Evolutionary conservation across 495 filamentous ascomycete species (phyloP).

Genomic region (Penicillium antarcticum): DNA sequence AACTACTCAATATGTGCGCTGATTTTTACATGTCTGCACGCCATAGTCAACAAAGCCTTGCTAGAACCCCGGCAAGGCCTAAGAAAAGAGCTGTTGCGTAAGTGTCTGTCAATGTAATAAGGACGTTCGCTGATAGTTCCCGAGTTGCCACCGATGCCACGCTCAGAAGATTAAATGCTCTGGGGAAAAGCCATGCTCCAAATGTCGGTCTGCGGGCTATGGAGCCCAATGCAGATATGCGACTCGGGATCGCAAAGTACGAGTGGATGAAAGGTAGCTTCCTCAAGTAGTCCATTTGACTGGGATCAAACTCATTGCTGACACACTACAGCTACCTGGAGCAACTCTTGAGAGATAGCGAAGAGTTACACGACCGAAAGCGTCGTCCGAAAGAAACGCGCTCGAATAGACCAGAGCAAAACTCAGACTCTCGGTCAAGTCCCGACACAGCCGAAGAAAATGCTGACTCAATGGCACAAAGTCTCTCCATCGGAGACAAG

Average conservation of each 20-base stretch:
- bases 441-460: constrained; percentile 2
- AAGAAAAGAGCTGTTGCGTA: constrained; percentile 14
- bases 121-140: background rate
- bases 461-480: constrained; percentile 21
- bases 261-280: constrained; percentile 34
- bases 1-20: background rate
- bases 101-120: background rate
- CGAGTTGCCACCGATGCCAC: constrained; percentile 39
- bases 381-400: constrained; percentile 9
- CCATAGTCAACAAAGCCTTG: background rate
- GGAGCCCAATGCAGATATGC: constrained; percentile 33
- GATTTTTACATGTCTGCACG: background rate
- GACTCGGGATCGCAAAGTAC: constrained; percentile 33
- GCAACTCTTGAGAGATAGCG: constrained; percentile 29
- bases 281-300: background rate
- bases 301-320: background rate
- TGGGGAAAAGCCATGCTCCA: constrained; percentile 34
- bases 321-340: constrained; percentile 25
- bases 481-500: constrained; percentile 26
- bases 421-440: background rate
- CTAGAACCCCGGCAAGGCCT: background rate
- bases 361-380: constrained; percentile 25
- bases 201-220: constrained; percentile 29
- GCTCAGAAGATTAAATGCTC: constrained; percentile 41
- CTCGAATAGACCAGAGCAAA: background rate